phyloP scores from a whole-genome alignment of 495 filamentous ascomycete species.

The Lophiotrema nucula region DNA sequence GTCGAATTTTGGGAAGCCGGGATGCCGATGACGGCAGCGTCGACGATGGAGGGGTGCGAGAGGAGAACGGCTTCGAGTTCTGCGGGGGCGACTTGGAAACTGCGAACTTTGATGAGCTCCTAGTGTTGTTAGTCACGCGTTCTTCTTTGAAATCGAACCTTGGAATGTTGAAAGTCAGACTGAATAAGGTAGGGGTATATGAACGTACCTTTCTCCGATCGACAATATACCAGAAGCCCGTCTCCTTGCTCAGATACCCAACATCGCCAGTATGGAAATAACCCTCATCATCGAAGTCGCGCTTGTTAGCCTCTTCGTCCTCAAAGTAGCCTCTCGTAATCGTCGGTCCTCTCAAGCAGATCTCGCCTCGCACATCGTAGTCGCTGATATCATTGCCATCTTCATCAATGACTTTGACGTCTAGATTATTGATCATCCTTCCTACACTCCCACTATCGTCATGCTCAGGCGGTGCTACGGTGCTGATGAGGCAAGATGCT shows the following conservation, averaged over 20 bases:
- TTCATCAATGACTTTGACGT: constrained; percentile 29
- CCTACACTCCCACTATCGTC: constrained; percentile 37
- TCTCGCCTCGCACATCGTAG: constrained; percentile 26
- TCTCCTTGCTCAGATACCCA: constrained; percentile 2
- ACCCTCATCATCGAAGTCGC: constrained; percentile 6
- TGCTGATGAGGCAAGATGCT: constrained; percentile 13
- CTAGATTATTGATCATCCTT: constrained; percentile 26
- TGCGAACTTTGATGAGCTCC: constrained; percentile 28
- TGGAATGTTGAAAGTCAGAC: no score
- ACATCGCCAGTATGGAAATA: constrained; percentile 16
- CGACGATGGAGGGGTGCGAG: constrained; percentile 7
- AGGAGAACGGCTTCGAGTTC: constrained; percentile 17
- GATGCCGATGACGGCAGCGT: constrained; percentile 24
- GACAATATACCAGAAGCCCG: constrained; percentile 17
- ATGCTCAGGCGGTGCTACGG: constrained; percentile 27
- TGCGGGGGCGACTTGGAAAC: constrained; percentile 9
- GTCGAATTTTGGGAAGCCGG: background rate
- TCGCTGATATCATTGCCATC: constrained; percentile 16
- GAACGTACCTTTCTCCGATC: constrained; percentile 18
- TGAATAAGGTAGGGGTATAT: background rate
- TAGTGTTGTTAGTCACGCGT: no score
- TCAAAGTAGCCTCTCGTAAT: constrained; percentile 1
- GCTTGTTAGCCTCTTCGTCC: background rate
- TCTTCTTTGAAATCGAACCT: no score
- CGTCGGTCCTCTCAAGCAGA: constrained; percentile 7